phyloP scores from a whole-genome alignment of 2,329 filamentous ascomycete species.

The Curvularia sp. region DNA sequence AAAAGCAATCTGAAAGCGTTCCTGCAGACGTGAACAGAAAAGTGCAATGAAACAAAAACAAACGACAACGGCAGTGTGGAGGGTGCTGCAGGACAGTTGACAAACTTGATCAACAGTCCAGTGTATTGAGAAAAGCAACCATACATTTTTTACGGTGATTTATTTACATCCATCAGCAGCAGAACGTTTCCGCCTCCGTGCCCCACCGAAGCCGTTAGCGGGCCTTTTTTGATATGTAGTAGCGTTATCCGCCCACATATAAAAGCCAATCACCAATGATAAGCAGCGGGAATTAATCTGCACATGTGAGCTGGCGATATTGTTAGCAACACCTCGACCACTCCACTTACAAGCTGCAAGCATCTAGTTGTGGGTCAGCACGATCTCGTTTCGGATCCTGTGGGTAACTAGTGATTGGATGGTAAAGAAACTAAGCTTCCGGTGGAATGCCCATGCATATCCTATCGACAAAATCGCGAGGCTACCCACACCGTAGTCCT shows the following conservation, averaged over 20 bases:
- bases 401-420: background rate
- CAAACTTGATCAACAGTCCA: background rate
- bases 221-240: background rate
- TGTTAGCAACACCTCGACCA: background rate
- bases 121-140: too few relatives aligned
- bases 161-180: conserved; percentile 3
- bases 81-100: background rate
- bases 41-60: background rate
- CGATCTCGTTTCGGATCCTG: too few relatives aligned
- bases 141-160: conserved; percentile 9
- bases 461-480: background rate
- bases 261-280: background rate
- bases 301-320: conserved; percentile 1
- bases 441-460: background rate
- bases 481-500: background rate
- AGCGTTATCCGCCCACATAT: background rate
- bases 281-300: conserved; percentile 5
- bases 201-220: background rate
- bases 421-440: background rate
- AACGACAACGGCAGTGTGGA: background rate
- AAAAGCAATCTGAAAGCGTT: background rate
- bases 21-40: background rate
- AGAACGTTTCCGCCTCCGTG: background rate
- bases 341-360: background rate
- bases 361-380: background rate